These are phyloP conservation scores for Lactarius vividus DNA, from an alignment of 768 basidiomycete genomes.

Conservation along the genomic window DNA sequence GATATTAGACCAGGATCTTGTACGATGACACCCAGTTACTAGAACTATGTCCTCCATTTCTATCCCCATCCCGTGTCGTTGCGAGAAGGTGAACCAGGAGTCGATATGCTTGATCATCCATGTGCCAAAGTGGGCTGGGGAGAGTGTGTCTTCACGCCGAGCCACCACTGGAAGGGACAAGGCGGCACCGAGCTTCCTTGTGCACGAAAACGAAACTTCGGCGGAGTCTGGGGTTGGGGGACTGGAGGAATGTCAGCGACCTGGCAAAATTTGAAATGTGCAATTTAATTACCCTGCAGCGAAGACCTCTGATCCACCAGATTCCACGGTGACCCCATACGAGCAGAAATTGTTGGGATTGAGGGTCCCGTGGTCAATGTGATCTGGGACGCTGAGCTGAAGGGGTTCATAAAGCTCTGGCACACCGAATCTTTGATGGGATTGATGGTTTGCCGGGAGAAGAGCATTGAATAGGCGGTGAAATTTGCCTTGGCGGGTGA, in stretches of 20 bases:
- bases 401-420: too few species aligned
- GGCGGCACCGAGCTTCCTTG: background rate
- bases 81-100: background rate
- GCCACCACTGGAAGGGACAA: background rate
- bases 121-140: background rate
- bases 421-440: too few species aligned
- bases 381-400: too few species aligned
- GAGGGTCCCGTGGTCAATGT: too few species aligned
- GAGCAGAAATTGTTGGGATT: too few species aligned
- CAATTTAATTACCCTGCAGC: background rate
- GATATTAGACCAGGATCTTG: background rate
- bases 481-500: too few species aligned
- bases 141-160: background rate
- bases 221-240: background rate
- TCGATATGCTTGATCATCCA: background rate
- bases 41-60: background rate
- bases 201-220: background rate
- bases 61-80: background rate
- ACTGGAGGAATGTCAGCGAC: background rate
- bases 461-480: too few species aligned
- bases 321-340: background rate
- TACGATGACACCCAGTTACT: background rate
- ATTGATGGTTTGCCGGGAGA: too few species aligned
- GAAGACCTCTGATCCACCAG: background rate
- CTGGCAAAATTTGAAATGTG: background rate